phyloP scores from a whole-genome alignment of 2,329 filamentous ascomycete species.

The Fusarium longipes region DNA sequence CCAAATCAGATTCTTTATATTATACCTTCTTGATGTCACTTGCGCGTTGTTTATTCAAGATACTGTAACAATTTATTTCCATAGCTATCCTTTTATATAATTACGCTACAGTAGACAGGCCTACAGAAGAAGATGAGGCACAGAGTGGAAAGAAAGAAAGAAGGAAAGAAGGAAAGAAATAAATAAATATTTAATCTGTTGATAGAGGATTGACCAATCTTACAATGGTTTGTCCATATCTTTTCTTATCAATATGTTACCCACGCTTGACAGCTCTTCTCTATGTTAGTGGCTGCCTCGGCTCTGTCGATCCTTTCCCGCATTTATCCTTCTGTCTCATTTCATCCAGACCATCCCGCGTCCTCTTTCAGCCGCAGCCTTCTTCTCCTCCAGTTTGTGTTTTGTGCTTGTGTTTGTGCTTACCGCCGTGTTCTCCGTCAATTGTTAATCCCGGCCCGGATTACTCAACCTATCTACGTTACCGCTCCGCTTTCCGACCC shows the following conservation, averaged over 20 bases:
- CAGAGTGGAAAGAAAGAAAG: too few species aligned
- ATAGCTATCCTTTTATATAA: slow-evolving; percentile 15
- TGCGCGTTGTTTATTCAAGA: neutral
- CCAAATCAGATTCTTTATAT: neutral
- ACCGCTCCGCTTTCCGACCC: slow-evolving; percentile 36
- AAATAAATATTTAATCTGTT: slow-evolving; percentile 10
- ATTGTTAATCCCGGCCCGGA: slow-evolving; percentile 32
- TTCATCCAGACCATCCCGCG: slow-evolving; percentile 4
- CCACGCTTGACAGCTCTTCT: slow-evolving; percentile 6
- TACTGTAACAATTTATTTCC: neutral
- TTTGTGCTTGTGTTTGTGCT: neutral
- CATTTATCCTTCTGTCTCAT: slow-evolving; percentile 19
- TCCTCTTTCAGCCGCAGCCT: slow-evolving; percentile 7
- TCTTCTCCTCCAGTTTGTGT: neutral
- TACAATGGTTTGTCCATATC: slow-evolving; percentile 7
- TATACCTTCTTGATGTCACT: neutral
- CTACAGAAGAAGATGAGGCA: too few species aligned
- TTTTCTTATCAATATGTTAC: slow-evolving; percentile 1
- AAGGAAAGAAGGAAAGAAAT: neutral
- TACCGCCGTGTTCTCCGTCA: slow-evolving; percentile 2
- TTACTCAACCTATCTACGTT: slow-evolving; percentile 32
- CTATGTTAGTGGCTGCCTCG: slow-evolving; percentile 28
- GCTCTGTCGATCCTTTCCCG: slow-evolving; percentile 34
- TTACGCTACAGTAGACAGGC: neutral
- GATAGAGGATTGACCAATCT: slow-evolving; percentile 18